Evolutionary conservation across 306 rosid genomes (phyloP), one percentile per base, ranked within the genome.

Genomic region (Lagenaria siceraria): DNA sequence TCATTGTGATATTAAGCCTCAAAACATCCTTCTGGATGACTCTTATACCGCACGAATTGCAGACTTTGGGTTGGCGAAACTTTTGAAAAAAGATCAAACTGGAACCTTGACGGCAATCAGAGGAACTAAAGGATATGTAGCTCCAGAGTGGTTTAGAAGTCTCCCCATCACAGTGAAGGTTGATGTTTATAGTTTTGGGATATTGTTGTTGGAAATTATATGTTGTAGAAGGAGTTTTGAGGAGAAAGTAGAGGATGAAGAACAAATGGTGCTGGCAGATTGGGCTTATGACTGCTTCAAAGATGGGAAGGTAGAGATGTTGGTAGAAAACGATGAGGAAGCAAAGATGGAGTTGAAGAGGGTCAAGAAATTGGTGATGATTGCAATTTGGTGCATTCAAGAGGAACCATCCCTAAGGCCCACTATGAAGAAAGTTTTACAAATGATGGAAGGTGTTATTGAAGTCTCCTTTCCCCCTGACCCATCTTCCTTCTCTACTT

Each of bases 1-100:
- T 27, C 88, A 87, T 8, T 82, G 88, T 7, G 87, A 84, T 38
- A 87, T 87, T 35, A 87, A 87, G 80, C 90, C 87, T 36, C 86
- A 86, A 35, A 86, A 84, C 85, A 80, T 87, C 25, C 81, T 87
- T 11, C 84, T 84, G 0, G 83, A 84, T 33, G 85, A 84, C 2
- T 42, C 72, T 14, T 58, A 60, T 76, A 76, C 40, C 6, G 46
- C 79, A 29, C 66, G 62, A 5, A 84, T 84, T 24, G 76, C 88
- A 11, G 86, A 87, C n/a, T 87, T 87, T 0, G 85, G 88, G 14
- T 59, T 87, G 72, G 88, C 88, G 11, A 87, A 87, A 72, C 87
- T 82, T 25, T 51, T 87, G 71, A 74, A 15, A 78, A 73, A 59
- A 75, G 55, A 87, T 18, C 87, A 87, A 70, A 87, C 70, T 54